These are phyloP conservation scores for Cicer yamashitae DNA, from an alignment of 306 rosid species.

Conservation along the genomic window DNA sequence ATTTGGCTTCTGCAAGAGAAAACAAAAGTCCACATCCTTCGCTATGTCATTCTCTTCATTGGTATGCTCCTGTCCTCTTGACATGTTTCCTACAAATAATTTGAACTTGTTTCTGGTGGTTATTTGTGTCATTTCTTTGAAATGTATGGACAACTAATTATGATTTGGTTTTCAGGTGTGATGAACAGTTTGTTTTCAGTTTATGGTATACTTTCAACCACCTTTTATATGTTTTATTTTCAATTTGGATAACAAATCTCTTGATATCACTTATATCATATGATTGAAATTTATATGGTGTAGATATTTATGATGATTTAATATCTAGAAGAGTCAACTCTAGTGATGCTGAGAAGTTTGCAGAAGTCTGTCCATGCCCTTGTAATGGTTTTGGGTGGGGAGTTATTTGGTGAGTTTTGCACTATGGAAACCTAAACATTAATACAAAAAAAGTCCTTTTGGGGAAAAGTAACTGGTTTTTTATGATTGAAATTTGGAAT, in stretches of 20 bases:
- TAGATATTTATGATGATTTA: conserved; percentile 91
- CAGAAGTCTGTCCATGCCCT: conserved; percentile 95
- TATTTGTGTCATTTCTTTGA: conserved; percentile 24
- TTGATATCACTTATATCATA: conserved; percentile 2
- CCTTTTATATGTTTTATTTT: conserved; percentile 35
- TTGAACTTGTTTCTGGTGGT: conserved; percentile 37
- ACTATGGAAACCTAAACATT: neutral
- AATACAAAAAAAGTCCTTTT: conserved; percentile 24
- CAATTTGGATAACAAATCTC: conserved; percentile 18
- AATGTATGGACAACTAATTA: conserved; percentile 39
- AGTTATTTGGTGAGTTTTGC: conserved; percentile 78
- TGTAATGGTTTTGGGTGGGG: conserved; percentile 97
- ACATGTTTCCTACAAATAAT: conserved; percentile 29
- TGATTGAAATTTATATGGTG: conserved; percentile 27
- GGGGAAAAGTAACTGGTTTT: conserved; percentile 7
- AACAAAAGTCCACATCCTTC: conserved; percentile 79
- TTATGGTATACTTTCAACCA: conserved; percentile 65
- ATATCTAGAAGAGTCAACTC: conserved; percentile 93
- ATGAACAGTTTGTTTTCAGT: conserved; percentile 99
- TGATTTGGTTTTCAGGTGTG: conserved; percentile 76
- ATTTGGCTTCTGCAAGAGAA: conserved; percentile 91
- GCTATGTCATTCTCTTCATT: conserved; percentile 87
- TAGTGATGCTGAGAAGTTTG: conserved; percentile 97
- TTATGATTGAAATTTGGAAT: conserved; percentile 6
- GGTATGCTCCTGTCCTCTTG: conserved; percentile 59